A percentile compares a stretch with the other conserved stretches of the same genome.
Conservation (phyloP, 2,329 filamentous ascomycete genomes). For the Microsporum canis region DNA sequence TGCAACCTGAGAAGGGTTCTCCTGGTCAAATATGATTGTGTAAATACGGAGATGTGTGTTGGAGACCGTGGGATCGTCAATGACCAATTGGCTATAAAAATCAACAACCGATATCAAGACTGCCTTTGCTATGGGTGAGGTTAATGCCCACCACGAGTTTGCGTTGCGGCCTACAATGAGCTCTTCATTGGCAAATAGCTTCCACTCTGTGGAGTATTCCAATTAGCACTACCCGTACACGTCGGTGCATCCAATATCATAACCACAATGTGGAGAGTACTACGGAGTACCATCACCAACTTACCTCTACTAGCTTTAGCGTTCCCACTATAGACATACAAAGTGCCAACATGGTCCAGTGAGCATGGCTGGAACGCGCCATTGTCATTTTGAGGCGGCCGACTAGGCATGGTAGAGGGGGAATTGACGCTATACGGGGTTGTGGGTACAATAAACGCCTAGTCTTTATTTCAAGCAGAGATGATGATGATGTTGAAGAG, state of each 20-base stretch:
- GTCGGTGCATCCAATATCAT: neutral
- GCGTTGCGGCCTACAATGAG: slow-evolving; percentile 14
- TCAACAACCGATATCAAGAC: neutral
- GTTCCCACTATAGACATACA: slow-evolving; percentile 8
- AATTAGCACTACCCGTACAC: neutral
- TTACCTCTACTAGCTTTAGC: neutral
- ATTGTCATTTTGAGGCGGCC: neutral
- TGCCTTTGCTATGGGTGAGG: neutral
- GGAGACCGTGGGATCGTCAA: slow-evolving; percentile 29
- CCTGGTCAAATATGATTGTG: slow-evolving; percentile 32
- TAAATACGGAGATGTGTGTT: slow-evolving; percentile 35
- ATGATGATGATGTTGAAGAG: neutral
- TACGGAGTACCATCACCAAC: neutral
- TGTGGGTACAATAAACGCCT: neutral
- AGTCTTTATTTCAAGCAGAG: neutral
- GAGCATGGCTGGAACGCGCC: neutral
- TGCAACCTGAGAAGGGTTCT: slow-evolving; percentile 26
- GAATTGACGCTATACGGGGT: neutral
- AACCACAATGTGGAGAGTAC: neutral
- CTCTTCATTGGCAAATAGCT: slow-evolving; percentile 11
- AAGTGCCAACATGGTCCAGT: slow-evolving; percentile 8
- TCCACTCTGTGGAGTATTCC: slow-evolving; percentile 3
- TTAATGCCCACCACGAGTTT: slow-evolving; percentile 11
- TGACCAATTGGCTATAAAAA: slow-evolving; percentile 17
- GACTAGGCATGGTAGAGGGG: neutral